phyloP scores from a whole-genome alignment of 1,284 basidiomycete genomes.

The Ustilago bromivora region DNA sequence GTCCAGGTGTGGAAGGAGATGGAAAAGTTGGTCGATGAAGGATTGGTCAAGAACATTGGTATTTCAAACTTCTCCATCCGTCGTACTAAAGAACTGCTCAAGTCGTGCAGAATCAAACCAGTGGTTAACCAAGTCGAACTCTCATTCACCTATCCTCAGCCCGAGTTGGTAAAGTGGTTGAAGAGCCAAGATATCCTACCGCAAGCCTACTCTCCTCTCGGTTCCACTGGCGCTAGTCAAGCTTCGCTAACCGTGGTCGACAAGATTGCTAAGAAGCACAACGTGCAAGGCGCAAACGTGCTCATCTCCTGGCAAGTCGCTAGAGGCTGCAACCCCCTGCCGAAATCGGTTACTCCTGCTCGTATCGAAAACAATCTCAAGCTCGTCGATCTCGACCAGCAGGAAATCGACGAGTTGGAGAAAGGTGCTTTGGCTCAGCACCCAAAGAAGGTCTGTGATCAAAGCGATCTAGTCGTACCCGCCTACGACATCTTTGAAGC shows the following conservation, averaged over 20 bases:
- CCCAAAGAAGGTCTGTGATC: conserved; percentile 60
- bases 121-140: conserved; percentile 66
- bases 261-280: conserved; percentile 58
- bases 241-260: conserved; percentile 55
- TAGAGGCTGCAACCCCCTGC: conserved; percentile 60
- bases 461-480: conserved; percentile 55
- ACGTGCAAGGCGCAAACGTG: conserved; percentile 59
- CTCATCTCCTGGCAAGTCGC: conserved; percentile 60
- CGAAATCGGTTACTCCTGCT: conserved; percentile 48
- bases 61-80: conserved; percentile 71
- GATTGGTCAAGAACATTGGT: conserved; percentile 74
- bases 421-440: conserved; percentile 71
- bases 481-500: conserved; percentile 60
- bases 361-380: conserved; percentile 63
- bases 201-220: conserved; percentile 64
- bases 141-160: conserved; percentile 75
- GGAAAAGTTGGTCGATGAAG: conserved; percentile 63
- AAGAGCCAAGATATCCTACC: conserved; percentile 60
- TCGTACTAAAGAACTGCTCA: conserved; percentile 58
- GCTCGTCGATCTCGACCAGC: conserved; percentile 73
- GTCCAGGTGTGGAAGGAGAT: conserved; percentile 53
- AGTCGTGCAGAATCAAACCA: conserved; percentile 56
- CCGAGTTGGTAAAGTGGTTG: conserved; percentile 80
- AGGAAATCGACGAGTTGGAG: conserved; percentile 64
- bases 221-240: conserved; percentile 51